phyloP scores from a whole-genome alignment of 805 yeast species.

The Priceomyces castillae region DNA sequence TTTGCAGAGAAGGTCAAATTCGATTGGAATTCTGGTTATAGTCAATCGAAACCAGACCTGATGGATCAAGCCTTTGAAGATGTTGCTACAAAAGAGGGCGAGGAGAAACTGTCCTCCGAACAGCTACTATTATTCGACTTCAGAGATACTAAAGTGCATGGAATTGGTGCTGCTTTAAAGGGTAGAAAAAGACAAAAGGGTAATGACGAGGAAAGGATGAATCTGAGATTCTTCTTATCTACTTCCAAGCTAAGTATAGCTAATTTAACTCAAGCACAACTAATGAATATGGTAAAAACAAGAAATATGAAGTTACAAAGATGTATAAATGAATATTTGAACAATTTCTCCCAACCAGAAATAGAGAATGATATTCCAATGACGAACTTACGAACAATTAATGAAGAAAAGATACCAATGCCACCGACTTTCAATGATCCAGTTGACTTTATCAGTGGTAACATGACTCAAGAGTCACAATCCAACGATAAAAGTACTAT shows the following conservation, averaged over 20 bases:
- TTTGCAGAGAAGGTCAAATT: slow-evolving; percentile 43
- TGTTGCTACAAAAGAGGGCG: slow-evolving; percentile 50
- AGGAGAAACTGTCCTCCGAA: slow-evolving; percentile 27
- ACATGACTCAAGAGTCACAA: slow-evolving; percentile 8
- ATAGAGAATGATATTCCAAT: slow-evolving; percentile 38
- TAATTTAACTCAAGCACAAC: slow-evolving; percentile 51
- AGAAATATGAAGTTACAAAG: slow-evolving; percentile 51
- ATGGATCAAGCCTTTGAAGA: slow-evolving; percentile 55
- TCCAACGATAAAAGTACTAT: slow-evolving; percentile 33
- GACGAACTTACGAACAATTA: slow-evolving; percentile 32
- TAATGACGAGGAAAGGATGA: slow-evolving; percentile 9
- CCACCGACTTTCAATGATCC: slow-evolving; percentile 57
- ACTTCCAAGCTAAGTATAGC: slow-evolving; percentile 48
- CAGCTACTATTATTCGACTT: slow-evolving; percentile 75
- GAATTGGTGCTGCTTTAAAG: slow-evolving; percentile 34
- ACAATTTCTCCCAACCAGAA: slow-evolving; percentile 20
- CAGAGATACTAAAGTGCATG: slow-evolving; percentile 61
- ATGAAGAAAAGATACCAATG: slow-evolving; percentile 45
- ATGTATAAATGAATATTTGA: slow-evolving; percentile 15
- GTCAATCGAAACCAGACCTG: slow-evolving; percentile 27
- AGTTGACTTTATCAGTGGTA: slow-evolving; percentile 13
- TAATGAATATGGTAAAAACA: slow-evolving; percentile 57
- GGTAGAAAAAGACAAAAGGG: slow-evolving; percentile 15
- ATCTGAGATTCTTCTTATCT: slow-evolving; percentile 24
- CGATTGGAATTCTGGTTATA: slow-evolving; percentile 34